Evolutionary conservation across 495 filamentous ascomycete genomes (phyloP).

Genomic region (Sporormia fimetaria): DNA sequence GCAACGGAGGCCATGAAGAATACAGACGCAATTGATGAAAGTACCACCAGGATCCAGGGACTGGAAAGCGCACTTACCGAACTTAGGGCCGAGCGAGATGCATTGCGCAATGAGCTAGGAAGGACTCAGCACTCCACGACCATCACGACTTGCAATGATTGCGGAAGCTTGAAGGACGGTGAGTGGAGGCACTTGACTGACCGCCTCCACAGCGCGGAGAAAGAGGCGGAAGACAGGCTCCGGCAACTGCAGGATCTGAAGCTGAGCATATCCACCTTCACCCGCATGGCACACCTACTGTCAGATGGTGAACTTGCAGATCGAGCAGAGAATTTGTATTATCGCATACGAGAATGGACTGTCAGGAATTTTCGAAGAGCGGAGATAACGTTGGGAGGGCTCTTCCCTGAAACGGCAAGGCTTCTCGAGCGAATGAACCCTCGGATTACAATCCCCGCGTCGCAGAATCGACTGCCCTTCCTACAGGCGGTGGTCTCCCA

Average conservation of each 20-base stretch:
- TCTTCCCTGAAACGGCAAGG: slow-evolving; percentile 4
- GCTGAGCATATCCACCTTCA: slow-evolving; percentile 28
- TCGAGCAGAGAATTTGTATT: slow-evolving; percentile 23
- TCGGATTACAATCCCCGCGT: slow-evolving; percentile 14
- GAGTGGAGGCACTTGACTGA: slow-evolving; percentile 21
- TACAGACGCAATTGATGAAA: too few relatives aligned
- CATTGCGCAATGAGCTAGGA: slow-evolving; percentile 7
- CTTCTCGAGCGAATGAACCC: slow-evolving; percentile 12
- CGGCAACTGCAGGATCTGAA: slow-evolving; percentile 31
- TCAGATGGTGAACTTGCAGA: slow-evolving; percentile 28
- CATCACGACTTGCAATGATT: slow-evolving; percentile 2
- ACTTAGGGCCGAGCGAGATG: too few relatives aligned
- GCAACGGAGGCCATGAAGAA: too few relatives aligned
- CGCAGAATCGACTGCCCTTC: slow-evolving; percentile 21
- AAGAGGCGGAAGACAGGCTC: slow-evolving; percentile 23
- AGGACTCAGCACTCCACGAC: slow-evolving; percentile 3
- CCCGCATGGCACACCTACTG: slow-evolving; percentile 26
- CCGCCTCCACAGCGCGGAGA: slow-evolving; percentile 17
- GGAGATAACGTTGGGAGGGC: slow-evolving; percentile 21
- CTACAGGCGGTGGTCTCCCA: slow-evolving; percentile 28
- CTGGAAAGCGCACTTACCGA: too few relatives aligned
- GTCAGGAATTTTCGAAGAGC: slow-evolving; percentile 30
- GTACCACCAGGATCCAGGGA: too few relatives aligned
- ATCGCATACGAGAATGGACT: slow-evolving; percentile 32
- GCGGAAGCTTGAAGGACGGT: background rate